Percentiles rank a stretch among this genome's conserved stretches.
phyloP scores from a whole-genome alignment of 1,139 yeast genomes.

The Arxiozyma slooffiae region DNA sequence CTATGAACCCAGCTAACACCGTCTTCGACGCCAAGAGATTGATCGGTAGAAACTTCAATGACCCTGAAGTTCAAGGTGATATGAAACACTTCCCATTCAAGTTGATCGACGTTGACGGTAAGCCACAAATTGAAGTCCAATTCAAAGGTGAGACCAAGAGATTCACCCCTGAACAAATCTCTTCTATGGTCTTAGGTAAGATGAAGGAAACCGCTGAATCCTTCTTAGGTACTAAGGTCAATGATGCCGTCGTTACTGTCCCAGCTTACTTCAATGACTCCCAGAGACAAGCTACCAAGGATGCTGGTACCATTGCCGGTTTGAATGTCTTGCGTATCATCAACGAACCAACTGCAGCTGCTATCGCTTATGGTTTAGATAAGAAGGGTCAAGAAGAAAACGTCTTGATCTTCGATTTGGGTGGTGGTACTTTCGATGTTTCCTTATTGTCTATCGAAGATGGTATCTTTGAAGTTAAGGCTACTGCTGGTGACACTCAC shows the following conservation, averaged over 20 bases:
- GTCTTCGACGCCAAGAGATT: slow-evolving; percentile 98
- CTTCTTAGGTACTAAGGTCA: slow-evolving; percentile 82
- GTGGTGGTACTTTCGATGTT: slow-evolving; percentile 99
- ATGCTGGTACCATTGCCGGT: slow-evolving; percentile 97
- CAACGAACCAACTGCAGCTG: slow-evolving; percentile 98
- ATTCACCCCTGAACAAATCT: slow-evolving; percentile 95
- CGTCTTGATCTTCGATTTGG: slow-evolving; percentile 91
- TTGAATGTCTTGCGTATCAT: slow-evolving; percentile 93
- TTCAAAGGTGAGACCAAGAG: slow-evolving; percentile 89
- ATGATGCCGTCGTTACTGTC: slow-evolving; percentile 92
- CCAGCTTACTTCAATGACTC: slow-evolving; percentile 98
- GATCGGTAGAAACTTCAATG: slow-evolving; percentile 90
- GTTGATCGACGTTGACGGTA: slow-evolving; percentile 76
- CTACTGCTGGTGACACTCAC: slow-evolving; percentile 96
- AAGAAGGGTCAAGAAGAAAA: slow-evolving; percentile 79
- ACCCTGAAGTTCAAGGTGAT: slow-evolving; percentile 89
- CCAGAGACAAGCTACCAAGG: slow-evolving; percentile 98
- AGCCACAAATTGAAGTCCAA: slow-evolving; percentile 90
- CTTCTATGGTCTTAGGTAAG: slow-evolving; percentile 92
- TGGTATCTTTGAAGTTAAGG: slow-evolving; percentile 97
- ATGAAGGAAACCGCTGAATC: slow-evolving; percentile 99
- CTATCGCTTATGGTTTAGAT: slow-evolving; percentile 98
- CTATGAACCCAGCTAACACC: slow-evolving; percentile 93
- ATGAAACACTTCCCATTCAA: slow-evolving; percentile 97
- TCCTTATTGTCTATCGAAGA: slow-evolving; percentile 91